Evolutionary conservation across 23 red algal genomes (phyloP).

Genomic region (Agarophyton chilense): DNA sequence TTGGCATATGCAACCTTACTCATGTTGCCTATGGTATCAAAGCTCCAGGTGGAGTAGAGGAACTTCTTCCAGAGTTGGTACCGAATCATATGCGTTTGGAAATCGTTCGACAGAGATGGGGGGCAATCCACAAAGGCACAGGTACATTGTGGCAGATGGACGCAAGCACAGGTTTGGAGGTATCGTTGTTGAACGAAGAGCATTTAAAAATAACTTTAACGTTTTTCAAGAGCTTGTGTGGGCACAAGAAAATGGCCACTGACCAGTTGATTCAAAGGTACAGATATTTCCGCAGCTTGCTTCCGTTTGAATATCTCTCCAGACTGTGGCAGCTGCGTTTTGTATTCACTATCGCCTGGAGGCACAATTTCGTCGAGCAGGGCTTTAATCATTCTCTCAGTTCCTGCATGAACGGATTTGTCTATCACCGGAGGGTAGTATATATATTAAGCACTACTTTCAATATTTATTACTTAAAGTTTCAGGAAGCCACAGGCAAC

Average conservation of each 20-base stretch:
- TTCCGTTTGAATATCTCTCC: neutral
- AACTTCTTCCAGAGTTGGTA: neutral
- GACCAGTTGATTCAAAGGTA: slow-evolving; percentile 6
- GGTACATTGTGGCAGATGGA: slow-evolving; percentile 6
- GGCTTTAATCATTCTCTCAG: neutral
- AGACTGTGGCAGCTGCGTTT: slow-evolving; percentile 20
- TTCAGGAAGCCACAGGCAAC: no score
- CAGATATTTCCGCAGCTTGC: slow-evolving; percentile 10
- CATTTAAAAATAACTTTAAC: slow-evolving; percentile 6
- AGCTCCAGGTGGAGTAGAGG: neutral
- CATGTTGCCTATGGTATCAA: no score
- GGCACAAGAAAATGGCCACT: neutral
- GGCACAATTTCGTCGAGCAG: neutral
- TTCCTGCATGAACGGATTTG: no score
- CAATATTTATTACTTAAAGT: no score
- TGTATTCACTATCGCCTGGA: neutral
- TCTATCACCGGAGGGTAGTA: no score
- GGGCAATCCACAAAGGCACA: neutral
- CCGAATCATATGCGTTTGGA: neutral
- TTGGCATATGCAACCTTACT: no score
- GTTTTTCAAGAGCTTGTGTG: slow-evolving; percentile 21
- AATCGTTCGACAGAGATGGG: neutral
- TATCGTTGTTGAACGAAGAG: neutral
- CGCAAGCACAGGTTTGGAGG: neutral
- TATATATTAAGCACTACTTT: no score